Conservation (phyloP, 2,329 filamentous ascomycete species). For the Colletotrichum falcatum region DNA sequence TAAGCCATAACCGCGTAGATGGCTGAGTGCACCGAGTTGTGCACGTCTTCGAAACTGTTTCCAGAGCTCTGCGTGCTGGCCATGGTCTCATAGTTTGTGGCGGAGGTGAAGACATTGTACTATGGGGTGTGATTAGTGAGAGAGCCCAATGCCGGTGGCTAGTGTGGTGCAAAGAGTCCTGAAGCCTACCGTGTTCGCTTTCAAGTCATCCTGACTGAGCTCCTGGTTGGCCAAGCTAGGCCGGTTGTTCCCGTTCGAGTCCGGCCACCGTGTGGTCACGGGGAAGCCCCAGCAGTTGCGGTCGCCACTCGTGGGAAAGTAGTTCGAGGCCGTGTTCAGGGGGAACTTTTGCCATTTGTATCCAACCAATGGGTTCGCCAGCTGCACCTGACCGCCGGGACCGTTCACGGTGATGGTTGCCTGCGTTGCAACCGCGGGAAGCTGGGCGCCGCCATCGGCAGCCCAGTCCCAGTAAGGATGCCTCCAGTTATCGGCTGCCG, state of each 20-base stretch:
- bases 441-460: slow-evolving; percentile 45
- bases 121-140: slow-evolving; percentile 39
- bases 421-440: slow-evolving; percentile 56
- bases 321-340: slow-evolving; percentile 41
- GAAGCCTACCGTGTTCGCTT: background rate
- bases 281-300: slow-evolving; percentile 10
- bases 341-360: slow-evolving; percentile 26
- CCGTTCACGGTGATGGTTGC: slow-evolving; percentile 51
- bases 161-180: background rate
- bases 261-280: slow-evolving; percentile 11
- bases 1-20: slow-evolving; percentile 50
- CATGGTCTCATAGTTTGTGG: slow-evolving; percentile 49
- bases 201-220: slow-evolving; percentile 18
- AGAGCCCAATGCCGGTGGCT: background rate
- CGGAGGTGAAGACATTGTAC: slow-evolving; percentile 57
- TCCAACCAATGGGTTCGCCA: slow-evolving; percentile 4
- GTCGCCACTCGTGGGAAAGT: slow-evolving; percentile 15
- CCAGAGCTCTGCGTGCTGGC: slow-evolving; percentile 46
- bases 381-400: slow-evolving; percentile 46
- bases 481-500: slow-evolving; percentile 60
- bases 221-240: slow-evolving; percentile 19
- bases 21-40: slow-evolving; percentile 58
- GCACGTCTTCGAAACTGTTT: slow-evolving; percentile 57
- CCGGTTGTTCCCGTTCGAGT: slow-evolving; percentile 12
- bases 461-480: slow-evolving; percentile 69